A percentile compares a stretch with the other conserved stretches of the same genome.
Evolutionary conservation across 2,329 filamentous ascomycete genomes (phyloP).

Genomic region (Pseudopyricularia javanii): DNA sequence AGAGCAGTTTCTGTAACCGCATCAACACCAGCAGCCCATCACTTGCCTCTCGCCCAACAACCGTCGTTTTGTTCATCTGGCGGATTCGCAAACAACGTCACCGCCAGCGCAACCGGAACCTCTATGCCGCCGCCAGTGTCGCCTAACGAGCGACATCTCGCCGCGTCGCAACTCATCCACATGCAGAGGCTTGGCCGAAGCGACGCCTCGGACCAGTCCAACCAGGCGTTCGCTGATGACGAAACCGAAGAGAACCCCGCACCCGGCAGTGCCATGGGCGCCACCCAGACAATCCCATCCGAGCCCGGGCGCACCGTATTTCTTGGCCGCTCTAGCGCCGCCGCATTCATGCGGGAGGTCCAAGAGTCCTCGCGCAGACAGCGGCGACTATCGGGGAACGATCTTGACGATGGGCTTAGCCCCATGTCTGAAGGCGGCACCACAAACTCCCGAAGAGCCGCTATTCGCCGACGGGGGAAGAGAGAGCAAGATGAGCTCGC

Average conservation of each 20-base stretch:
- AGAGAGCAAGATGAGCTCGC: conserved; percentile 2
- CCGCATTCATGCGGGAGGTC: conserved; percentile 3
- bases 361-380: conserved; percentile 1
- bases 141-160: conserved; percentile 1
- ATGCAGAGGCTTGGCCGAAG: not conserved
- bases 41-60: not conserved
- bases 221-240: not conserved
- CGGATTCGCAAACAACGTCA: not conserved
- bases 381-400: not conserved
- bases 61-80: not conserved
- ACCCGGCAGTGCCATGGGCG: conserved; percentile 1
- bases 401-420: not conserved
- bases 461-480: not conserved
- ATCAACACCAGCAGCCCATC: not conserved
- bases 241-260: not conserved
- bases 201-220: not conserved
- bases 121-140: not conserved
- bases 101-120: not conserved
- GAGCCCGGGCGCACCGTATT: conserved; percentile 3
- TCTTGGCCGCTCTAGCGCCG: conserved; percentile 2
- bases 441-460: not conserved
- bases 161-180: conserved; percentile 1
- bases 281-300: not conserved
- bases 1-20: not conserved
- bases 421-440: not conserved